Conservation (phyloP, 306 rosid genomes). For the Sicyos edulis region DNA sequence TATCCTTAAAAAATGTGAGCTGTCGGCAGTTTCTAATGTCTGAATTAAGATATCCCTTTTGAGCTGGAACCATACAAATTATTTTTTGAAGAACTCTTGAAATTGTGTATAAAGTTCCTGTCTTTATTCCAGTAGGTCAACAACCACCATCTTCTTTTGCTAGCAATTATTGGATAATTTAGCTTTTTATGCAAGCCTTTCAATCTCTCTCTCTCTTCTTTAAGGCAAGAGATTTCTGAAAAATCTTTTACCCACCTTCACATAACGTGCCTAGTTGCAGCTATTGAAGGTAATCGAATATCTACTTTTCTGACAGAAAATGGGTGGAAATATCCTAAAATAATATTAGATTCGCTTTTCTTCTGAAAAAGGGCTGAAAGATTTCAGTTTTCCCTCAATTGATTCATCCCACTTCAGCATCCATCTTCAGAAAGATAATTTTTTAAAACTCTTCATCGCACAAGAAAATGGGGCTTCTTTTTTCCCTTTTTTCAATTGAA, state of each 20-base stretch:
- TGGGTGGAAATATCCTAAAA: not conserved
- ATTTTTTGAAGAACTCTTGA: not conserved
- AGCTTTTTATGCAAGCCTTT: not conserved
- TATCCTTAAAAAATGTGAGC: conserved; percentile 12
- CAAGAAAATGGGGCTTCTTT: not conserved
- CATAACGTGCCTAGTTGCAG: conserved; percentile 14
- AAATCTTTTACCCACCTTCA: not conserved
- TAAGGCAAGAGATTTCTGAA: conserved; percentile 17
- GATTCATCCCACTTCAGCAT: conserved; percentile 11
- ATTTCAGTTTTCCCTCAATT: conserved; percentile 6
- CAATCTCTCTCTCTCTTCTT: not conserved
- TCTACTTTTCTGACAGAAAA: conserved; percentile 14
- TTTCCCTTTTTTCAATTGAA: not conserved
- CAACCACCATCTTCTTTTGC: conserved; percentile 19
- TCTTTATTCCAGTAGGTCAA: conserved; percentile 8
- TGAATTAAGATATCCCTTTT: conserved; percentile 4
- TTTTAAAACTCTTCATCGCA: not conserved
- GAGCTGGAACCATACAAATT: conserved; percentile 32
- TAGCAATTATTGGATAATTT: conserved; percentile 13
- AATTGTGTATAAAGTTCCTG: not conserved
- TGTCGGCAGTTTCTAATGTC: conserved; percentile 25
- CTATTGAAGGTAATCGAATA: conserved; percentile 5
- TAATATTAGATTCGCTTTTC: not conserved
- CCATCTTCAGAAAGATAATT: conserved; percentile 5
- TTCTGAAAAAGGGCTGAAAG: not conserved